A percentile compares a stretch with the other conserved stretches of the same genome.
Evolutionary conservation across 345 rosid genomes (phyloP).

Genomic region (Microthlaspi erraticum): DNA sequence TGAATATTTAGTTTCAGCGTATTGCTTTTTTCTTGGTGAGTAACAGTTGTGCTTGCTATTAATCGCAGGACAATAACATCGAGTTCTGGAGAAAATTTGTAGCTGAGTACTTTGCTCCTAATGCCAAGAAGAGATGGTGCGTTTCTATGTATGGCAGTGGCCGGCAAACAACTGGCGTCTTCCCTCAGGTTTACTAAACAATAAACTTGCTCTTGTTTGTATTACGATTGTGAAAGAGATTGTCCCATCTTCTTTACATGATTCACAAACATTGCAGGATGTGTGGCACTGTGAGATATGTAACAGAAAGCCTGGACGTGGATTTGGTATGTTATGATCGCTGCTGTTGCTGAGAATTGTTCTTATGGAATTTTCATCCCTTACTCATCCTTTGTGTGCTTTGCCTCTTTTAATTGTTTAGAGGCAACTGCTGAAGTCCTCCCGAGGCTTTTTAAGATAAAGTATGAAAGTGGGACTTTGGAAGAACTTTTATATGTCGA

Average conservation of each 20-base stretch:
- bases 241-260: constrained; percentile 23
- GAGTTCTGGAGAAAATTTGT: constrained; percentile 99
- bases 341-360: not conserved
- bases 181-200: constrained; percentile 80
- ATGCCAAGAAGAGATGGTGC: constrained; percentile 97
- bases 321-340: constrained; percentile 73
- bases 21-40: constrained; percentile 22
- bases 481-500: constrained; percentile 96
- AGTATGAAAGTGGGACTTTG: constrained; percentile 97
- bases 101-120: constrained; percentile 85
- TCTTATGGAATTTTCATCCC: not conserved
- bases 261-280: constrained; percentile 62
- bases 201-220: constrained; percentile 17
- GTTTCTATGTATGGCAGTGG: constrained; percentile 99
- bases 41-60: constrained; percentile 34
- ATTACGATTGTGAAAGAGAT: not conserved
- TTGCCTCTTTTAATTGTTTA: constrained; percentile 46
- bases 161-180: constrained; percentile 92
- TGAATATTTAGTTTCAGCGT: not conserved
- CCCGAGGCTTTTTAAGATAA: constrained; percentile 97
- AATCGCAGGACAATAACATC: constrained; percentile 85
- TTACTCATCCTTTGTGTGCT: constrained; percentile 11
- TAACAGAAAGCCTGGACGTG: constrained; percentile 97
- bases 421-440: constrained; percentile 98
- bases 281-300: constrained; percentile 99